phyloP scores from a whole-genome alignment of 2,329 filamentous ascomycete species.

The Colletotrichum sp. region DNA sequence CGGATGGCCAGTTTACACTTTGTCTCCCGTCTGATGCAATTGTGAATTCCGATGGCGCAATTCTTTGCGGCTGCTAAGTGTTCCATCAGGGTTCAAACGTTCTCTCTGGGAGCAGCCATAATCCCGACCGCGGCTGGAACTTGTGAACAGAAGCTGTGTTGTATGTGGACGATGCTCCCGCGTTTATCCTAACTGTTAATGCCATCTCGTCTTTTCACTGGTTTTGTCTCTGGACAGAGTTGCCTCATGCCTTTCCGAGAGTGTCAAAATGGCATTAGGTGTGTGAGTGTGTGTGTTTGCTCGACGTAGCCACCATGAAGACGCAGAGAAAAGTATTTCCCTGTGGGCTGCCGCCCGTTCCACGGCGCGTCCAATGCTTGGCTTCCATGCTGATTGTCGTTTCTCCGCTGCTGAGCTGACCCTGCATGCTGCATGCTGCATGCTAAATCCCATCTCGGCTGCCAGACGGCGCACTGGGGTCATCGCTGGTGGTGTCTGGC shows the following conservation, averaged over 20 bases:
- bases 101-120: neutral
- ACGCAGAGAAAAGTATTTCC: neutral
- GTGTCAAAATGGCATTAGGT: neutral
- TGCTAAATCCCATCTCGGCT: neutral
- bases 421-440: neutral
- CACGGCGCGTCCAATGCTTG: neutral
- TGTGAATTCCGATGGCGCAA: constrained; percentile 12
- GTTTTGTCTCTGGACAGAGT: neutral
- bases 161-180: neutral
- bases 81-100: neutral
- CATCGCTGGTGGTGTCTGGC: neutral
- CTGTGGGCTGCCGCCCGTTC: neutral
- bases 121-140: neutral
- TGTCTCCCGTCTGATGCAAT: constrained; percentile 1
- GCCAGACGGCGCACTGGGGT: neutral
- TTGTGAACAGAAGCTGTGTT: neutral
- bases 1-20: neutral
- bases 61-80: neutral
- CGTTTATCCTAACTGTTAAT: neutral
- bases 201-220: neutral
- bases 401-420: neutral
- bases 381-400: neutral
- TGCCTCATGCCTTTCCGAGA: neutral
- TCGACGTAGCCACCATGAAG: neutral
- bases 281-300: neutral